A percentile compares a stretch with the other conserved stretches of the same genome.
Evolutionary conservation across 2,329 filamentous ascomycete genomes (phyloP).

Genomic region (Botrytis fragariae): DNA sequence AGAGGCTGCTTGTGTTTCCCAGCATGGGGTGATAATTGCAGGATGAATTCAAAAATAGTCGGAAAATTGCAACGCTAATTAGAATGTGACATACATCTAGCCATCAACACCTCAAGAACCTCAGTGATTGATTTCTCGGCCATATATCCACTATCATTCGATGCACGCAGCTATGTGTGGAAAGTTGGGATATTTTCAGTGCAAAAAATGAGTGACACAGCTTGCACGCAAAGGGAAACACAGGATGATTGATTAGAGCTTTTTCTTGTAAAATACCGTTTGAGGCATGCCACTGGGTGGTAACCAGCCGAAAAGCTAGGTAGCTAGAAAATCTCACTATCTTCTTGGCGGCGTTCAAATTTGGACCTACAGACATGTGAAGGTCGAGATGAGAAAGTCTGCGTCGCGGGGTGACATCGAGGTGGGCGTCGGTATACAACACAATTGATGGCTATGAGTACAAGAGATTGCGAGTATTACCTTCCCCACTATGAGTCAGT

Average conservation of each 20-base stretch:
- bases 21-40: background rate
- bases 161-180: background rate
- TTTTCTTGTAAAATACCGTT: background rate
- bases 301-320: background rate
- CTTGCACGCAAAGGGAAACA: too few relatives aligned
- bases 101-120: background rate
- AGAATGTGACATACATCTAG: too few relatives aligned
- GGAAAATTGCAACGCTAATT: too few relatives aligned
- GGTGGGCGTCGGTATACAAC: background rate
- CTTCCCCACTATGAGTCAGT: background rate
- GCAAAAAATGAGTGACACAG: background rate
- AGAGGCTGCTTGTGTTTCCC: background rate
- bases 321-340: too few relatives aligned
- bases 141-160: background rate
- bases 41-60: too few relatives aligned
- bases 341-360: background rate
- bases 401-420: background rate
- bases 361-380: background rate
- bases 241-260: background rate
- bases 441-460: background rate
- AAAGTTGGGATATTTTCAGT: background rate
- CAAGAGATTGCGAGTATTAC: background rate
- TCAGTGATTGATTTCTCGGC: background rate
- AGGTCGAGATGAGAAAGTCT: background rate
- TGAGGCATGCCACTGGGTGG: background rate